A percentile compares a stretch with the other conserved stretches of the same genome.
These are phyloP conservation scores for Microsporum ferrugineum DNA, from an alignment of 2,329 filamentous ascomycete species.

Conservation along the genomic window DNA sequence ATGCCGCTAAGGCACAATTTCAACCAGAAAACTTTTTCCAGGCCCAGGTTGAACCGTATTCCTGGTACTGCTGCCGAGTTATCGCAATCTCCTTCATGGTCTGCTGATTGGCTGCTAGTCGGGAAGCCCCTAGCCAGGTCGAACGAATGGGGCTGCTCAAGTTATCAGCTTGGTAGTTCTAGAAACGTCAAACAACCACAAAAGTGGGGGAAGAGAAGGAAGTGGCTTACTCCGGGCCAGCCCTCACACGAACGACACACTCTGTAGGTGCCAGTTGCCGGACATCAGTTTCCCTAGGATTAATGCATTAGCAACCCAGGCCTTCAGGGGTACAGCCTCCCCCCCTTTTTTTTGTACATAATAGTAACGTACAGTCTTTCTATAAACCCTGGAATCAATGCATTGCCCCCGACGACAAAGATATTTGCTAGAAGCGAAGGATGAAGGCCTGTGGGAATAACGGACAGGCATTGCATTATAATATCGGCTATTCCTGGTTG, in stretches of 20 bases:
- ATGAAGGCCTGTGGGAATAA: constrained; percentile 70
- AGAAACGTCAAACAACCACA: constrained; percentile 1
- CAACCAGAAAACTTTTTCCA: constrained; percentile 52
- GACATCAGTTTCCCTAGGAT: constrained; percentile 51
- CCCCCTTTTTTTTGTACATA: not conserved
- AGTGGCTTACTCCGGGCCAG: constrained; percentile 47
- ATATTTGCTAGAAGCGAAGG: constrained; percentile 77
- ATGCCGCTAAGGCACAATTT: not conserved
- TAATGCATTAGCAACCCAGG: constrained; percentile 15
- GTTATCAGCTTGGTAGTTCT: not conserved
- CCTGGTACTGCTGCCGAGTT: constrained; percentile 83
- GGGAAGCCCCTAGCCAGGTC: constrained; percentile 76
- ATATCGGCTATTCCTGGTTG: constrained; percentile 73
- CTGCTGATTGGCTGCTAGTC: constrained; percentile 58
- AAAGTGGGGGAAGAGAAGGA: constrained; percentile 4
- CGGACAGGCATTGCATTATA: constrained; percentile 65
- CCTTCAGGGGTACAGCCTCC: not conserved
- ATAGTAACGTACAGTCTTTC: constrained; percentile 50
- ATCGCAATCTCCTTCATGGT: constrained; percentile 56
- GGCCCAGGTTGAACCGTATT: constrained; percentile 66
- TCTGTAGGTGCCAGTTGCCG: constrained; percentile 61
- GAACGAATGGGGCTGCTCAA: constrained; percentile 54
- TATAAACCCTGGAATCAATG: constrained; percentile 67
- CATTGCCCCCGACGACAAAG: constrained; percentile 77
- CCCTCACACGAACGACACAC: constrained; percentile 62